These are phyloP conservation scores for Solanum pinnatisectum DNA, from an alignment of 257 asterid species.

Conservation along the genomic window DNA sequence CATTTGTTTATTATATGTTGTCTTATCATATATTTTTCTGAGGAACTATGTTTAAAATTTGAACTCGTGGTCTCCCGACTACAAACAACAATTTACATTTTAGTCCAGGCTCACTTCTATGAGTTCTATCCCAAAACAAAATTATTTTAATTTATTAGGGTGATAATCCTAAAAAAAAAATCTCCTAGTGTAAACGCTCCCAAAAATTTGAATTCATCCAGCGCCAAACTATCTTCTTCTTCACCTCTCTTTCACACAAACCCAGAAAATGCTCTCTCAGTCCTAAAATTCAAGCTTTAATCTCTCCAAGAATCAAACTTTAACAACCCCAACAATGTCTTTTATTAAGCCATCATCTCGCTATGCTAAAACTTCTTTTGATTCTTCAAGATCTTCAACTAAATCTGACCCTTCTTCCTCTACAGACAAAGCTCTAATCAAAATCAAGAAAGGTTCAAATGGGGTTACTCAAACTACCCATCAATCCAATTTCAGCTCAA, in stretches of 20 bases:
- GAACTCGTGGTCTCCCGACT: no score
- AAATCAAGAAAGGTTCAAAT: background rate
- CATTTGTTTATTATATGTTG: no score
- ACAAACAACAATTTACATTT: no score
- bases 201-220: background rate
- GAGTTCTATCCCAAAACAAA: background rate
- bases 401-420: constrained; percentile 83
- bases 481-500: constrained; percentile 37
- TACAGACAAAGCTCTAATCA: constrained; percentile 18
- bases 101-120: no score
- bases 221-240: background rate
- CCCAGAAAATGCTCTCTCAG: background rate
- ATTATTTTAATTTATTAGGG: background rate
- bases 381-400: constrained; percentile 44
- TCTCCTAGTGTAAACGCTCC: background rate
- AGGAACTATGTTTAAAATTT: no score
- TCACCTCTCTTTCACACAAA: background rate
- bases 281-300: background rate
- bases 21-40: no score
- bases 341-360: constrained; percentile 67
- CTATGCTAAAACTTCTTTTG: constrained; percentile 23
- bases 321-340: constrained; percentile 36
- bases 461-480: background rate
- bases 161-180: background rate
- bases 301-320: background rate